Base-by-base conservation (phyloP, 1,139 yeast species). In the Eremothecium cymbalariae region DNA sequence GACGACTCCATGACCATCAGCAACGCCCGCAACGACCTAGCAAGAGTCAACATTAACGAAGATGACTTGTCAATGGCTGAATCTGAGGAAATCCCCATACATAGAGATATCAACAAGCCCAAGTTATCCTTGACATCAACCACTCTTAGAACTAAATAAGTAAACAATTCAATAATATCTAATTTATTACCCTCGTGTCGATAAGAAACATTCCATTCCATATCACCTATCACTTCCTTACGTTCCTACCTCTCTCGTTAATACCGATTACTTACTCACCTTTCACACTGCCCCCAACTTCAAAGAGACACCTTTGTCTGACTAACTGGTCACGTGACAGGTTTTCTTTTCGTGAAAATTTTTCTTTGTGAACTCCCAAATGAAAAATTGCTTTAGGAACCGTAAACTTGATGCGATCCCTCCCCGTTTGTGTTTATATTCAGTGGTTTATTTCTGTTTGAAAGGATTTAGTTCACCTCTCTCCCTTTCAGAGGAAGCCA, bases 71-170 rank as follows among this genome's bases (percentile, higher is more conserved):
- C 30, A 12, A 27, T 27, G 30, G 30, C 30, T 4, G 30, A 27
- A 18, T 27, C 30, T 18, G 30, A 16, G 21, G 30, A 27, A 9
- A 27, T 27, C 8, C 30, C 30, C n/a, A 14, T 27, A 8, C 9
- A 17, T 14, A 27, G 30, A 27, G 30, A 27, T 17, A 16, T 17
- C 9, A 27, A 27, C 24, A 25, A 23, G 22, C 40, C 37, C 29
- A 37, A 37, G 18, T 19, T 37, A 25, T 37, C 40, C 9, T 18
- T 37, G 16, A 37, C 40, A 11, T 25, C 37, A 4, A 37, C 40
- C 6, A 30, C 35, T 9, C 28, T 37, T 14, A 23, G 37, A 6
- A 31, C 37, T 18, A 27, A 30, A 32, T 16, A 37, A 25, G 18
- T 25, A 32, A 20, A 9, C n/a, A n/a, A n/a, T n/a, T n/a, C n/a